Percentiles rank a stretch among this genome's conserved stretches.
These are phyloP conservation scores for Pseudocercospora musae DNA, from an alignment of 2,329 filamentous ascomycete species.

Conservation along the genomic window DNA sequence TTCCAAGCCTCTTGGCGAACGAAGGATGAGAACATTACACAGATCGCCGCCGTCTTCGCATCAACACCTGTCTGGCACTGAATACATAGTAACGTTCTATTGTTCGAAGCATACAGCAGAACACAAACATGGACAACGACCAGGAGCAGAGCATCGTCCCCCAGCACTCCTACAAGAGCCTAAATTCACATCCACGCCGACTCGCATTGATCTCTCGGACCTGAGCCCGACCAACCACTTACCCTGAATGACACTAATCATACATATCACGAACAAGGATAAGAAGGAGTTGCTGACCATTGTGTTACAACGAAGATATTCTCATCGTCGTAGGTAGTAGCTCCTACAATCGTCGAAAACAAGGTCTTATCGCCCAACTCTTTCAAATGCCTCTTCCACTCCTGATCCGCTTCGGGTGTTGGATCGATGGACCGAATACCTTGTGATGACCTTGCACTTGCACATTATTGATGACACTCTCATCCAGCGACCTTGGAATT, in stretches of 20 bases:
- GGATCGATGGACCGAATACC: neutral
- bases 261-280: too few relatives aligned
- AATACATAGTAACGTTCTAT: neutral
- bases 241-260: neutral
- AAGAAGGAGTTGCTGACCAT: neutral
- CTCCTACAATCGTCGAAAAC: neutral
- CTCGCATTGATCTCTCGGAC: neutral
- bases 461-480: neutral
- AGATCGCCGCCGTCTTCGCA: too few relatives aligned
- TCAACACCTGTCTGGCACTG: neutral
- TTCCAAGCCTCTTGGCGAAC: neutral
- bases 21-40: neutral
- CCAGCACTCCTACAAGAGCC: too few relatives aligned
- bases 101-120: neutral
- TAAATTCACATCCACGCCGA: neutral
- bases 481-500: neutral
- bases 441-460: neutral
- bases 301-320: neutral
- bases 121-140: neutral
- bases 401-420: neutral
- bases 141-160: too few relatives aligned
- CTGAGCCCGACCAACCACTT: neutral
- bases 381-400: neutral
- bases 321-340: neutral
- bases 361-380: neutral